A percentile compares a stretch with the other conserved stretches of the same genome.
phyloP scores from a whole-genome alignment of 2,329 filamentous ascomycete genomes.

The Penicillium rolfsii region DNA sequence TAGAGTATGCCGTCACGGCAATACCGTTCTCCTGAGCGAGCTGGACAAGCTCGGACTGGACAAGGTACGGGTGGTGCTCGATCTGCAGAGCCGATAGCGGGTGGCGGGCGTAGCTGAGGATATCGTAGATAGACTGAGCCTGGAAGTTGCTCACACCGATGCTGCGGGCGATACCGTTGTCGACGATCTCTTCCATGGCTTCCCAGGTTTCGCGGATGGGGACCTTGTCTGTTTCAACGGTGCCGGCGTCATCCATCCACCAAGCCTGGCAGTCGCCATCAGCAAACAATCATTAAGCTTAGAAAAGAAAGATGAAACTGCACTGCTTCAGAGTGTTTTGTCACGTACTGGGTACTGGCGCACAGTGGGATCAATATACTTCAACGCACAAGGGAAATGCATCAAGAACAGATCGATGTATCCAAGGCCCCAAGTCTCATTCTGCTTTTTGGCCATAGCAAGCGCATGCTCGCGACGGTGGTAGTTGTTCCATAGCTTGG shows the following conservation, averaged over 20 bases:
- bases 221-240: conserved; percentile 9
- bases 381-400: conserved; percentile 18
- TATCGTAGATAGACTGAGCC: conserved; percentile 15
- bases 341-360: conserved; percentile 14
- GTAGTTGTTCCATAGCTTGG: conserved; percentile 21
- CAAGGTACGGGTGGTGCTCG: conserved; percentile 19
- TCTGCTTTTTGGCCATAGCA: conserved; percentile 12
- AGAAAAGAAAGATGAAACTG: too few species aligned
- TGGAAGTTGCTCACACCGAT: conserved; percentile 21
- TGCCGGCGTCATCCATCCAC: conserved; percentile 17
- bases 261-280: background rate
- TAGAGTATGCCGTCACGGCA: conserved; percentile 16
- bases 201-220: conserved; percentile 17
- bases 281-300: too few species aligned
- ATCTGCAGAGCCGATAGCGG: conserved; percentile 14
- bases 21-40: conserved; percentile 15
- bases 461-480: conserved; percentile 12
- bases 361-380: conserved; percentile 15
- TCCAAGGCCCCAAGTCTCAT: conserved; percentile 12
- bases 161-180: conserved; percentile 15
- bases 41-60: conserved; percentile 13
- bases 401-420: conserved; percentile 19
- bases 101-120: conserved; percentile 13
- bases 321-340: background rate
- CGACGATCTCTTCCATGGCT: conserved; percentile 16